Base-by-base conservation (phyloP, 768 basidiomycete genomes). In the Paxillus rubicundulus region DNA sequence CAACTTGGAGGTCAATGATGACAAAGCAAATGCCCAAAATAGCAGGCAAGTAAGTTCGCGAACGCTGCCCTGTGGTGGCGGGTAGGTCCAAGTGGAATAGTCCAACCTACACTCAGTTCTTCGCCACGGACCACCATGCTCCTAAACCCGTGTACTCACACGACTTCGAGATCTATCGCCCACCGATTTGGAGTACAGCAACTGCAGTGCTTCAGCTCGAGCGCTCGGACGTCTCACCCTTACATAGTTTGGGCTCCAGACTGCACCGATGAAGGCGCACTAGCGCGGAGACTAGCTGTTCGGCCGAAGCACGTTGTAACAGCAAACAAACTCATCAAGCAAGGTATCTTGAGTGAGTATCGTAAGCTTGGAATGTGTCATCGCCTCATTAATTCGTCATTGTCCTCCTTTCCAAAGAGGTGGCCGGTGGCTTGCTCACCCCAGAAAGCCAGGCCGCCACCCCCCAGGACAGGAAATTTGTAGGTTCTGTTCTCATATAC, bases 221-320 rank as follows among this genome's bases (percentile, higher is more conserved):
- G 45, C 36, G 4, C 39, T 21, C 48, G 50, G 14, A 61, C 49
- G 34, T 45, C 24, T 2, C 57, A 46, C 1, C 33, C 58, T 2
- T 68, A 59, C 64, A 58, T 85, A 48, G 80, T 89, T 28, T 87
- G 81, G 58, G 84, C 85, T 2, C 86, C 85, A 2, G 87, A 89
- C 63, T 79, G 75, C 59, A 79, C 79, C 12, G 82, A 85, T 49
- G 73, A 75, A 45, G 85, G 77, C 3, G 78, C 81, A 3, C 76
- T 82, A 39, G 74, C 74, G 18, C 76, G 78, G n/a, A 76, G 87
- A 30, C 69, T 85, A 55, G 72, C 76, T 2, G 82, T 87, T 5
- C 73, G 87, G 33, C 57, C 70, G 4, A 58, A 66, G 36, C 87
- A 89, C 64, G 63, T 86, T 8, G 73, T 71, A 37, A 69, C 54